Base-by-base conservation (phyloP, 805 yeast species). In the Lipomyces sp. region DNA sequence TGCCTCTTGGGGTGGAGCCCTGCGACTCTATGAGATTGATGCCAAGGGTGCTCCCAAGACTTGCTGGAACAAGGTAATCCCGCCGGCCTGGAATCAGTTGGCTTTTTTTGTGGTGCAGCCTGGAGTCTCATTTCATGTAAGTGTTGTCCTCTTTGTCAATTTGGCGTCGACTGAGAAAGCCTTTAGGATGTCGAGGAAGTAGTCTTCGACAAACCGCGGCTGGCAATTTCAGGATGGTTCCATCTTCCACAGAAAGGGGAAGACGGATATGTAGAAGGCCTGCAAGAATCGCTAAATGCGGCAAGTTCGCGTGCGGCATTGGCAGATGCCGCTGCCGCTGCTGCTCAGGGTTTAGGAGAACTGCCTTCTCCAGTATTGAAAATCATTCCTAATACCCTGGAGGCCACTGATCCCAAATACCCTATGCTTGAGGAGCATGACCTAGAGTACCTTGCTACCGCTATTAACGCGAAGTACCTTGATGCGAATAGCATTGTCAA, bases 151-250 rank as follows among this genome's bases (percentile, higher is more conserved):
- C 5, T 42, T 15, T 3, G 7, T n/a, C 24, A 15, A 15, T 15
- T n/a, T 42, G 24, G 1, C 48, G 48, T 18, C 48, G 29, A 15
- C 48, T 42, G 48, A 42, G 48, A 42, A 18, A n/a, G 18, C 24
- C 15, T 0, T 24, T 53, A 63, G 66, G 99, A 96, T 73, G 99
- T 95, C 11, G 98, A 96, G 79, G 99, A 95, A 77, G 99, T 96
- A 0, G 84, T 88, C 67, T 97, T 88, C 1, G 97, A 93, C 75
- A 90, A 89, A 75, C 96, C 92, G 69, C 84, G 99, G 74, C 80
- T 95, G 45, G 90, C 97, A 0, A 91, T 95, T 67, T 97, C 95
- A 74, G 99, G 99, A 0, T 96, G 99, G 99, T 96, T 94, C 76
- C 99, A 95, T 77, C 90, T 93, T 61, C 99, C 99, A 2, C 98